Evolutionary conservation across 2,329 filamentous ascomycete species (phyloP).

Genomic region (Fusarium xyrophilum): DNA sequence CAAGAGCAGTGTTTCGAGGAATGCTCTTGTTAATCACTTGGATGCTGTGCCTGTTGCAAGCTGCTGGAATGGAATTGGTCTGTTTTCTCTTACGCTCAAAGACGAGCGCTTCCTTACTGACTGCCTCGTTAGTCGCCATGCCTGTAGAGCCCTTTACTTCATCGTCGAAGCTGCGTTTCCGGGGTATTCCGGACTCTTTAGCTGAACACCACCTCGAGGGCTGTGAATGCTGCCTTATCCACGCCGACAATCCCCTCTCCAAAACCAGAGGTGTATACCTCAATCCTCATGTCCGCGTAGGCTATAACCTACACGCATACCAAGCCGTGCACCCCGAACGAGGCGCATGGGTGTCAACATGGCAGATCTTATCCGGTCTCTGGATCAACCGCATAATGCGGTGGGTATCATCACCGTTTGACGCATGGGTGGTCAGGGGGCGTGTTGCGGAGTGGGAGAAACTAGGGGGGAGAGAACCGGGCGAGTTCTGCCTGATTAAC

Average conservation of each 20-base stretch:
- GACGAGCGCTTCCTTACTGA: slow-evolving; percentile 5
- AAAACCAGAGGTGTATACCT: slow-evolving; percentile 64
- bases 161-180: slow-evolving; percentile 60
- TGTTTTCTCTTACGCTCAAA: not conserved
- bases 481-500: slow-evolving; percentile 62
- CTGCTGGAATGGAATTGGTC: slow-evolving; percentile 56
- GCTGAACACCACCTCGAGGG: slow-evolving; percentile 70
- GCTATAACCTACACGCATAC: slow-evolving; percentile 65
- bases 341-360: slow-evolving; percentile 55
- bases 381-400: slow-evolving; percentile 66
- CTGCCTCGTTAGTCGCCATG: slow-evolving; percentile 51
- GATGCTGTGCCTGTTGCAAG: slow-evolving; percentile 55
- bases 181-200: slow-evolving; percentile 68
- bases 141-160: slow-evolving; percentile 63
- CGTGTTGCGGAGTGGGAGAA: slow-evolving; percentile 51
- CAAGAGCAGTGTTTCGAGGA: slow-evolving; percentile 55
- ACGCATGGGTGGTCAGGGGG: slow-evolving; percentile 46
- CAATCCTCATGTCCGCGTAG: slow-evolving; percentile 74
- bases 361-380: slow-evolving; percentile 58
- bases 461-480: slow-evolving; percentile 51
- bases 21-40: slow-evolving; percentile 58
- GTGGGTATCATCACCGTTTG: slow-evolving; percentile 46
- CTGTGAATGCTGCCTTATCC: slow-evolving; percentile 81
- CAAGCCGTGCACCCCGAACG: slow-evolving; percentile 51
- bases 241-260: slow-evolving; percentile 71